Percentiles rank a stretch among this genome's conserved stretches.
Evolutionary conservation across 192 early-diverging fungal genomes (phyloP).

Genomic region (Coemansia sp.): DNA sequence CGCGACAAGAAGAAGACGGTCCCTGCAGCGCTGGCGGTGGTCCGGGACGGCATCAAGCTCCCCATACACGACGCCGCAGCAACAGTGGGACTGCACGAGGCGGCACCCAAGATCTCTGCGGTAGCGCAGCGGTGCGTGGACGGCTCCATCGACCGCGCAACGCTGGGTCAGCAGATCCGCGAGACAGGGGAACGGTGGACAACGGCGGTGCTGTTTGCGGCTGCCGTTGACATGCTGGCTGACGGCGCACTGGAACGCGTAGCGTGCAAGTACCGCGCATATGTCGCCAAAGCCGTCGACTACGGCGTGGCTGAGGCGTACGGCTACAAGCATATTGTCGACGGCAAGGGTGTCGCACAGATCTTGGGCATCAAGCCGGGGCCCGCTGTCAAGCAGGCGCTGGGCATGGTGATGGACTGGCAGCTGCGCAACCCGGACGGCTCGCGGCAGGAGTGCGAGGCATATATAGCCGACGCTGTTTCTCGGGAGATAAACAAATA

Average conservation of each 20-base stretch:
- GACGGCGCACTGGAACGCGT: background rate
- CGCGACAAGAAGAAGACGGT: slow-evolving; percentile 52
- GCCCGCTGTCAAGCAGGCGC: slow-evolving; percentile 60
- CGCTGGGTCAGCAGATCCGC: slow-evolving; percentile 64
- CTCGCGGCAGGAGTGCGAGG: slow-evolving; percentile 61
- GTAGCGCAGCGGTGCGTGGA: slow-evolving; percentile 8
- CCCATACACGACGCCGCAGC: slow-evolving; percentile 33
- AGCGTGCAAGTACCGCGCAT: slow-evolving; percentile 28
- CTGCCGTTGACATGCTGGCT: slow-evolving; percentile 49
- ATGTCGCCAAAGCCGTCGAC: slow-evolving; percentile 11
- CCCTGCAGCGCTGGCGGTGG: slow-evolving; percentile 52
- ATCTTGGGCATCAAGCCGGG: slow-evolving; percentile 74
- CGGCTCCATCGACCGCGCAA: slow-evolving; percentile 13
- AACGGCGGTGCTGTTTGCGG: slow-evolving; percentile 49
- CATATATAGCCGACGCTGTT: slow-evolving; percentile 41
- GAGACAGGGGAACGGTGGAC: slow-evolving; percentile 60
- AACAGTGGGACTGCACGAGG: slow-evolving; percentile 22
- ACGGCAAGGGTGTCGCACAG: slow-evolving; percentile 62
- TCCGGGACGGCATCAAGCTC: slow-evolving; percentile 67
- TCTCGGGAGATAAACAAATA: background rate
- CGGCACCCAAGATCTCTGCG: slow-evolving; percentile 11
- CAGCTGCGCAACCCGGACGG: slow-evolving; percentile 72
- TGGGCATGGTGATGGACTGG: slow-evolving; percentile 76
- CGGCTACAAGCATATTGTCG: slow-evolving; percentile 47
- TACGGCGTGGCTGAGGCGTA: slow-evolving; percentile 27